These are phyloP conservation scores for Camptophora hylomeconis DNA, from an alignment of 2,329 filamentous ascomycete species.

Conservation along the genomic window DNA sequence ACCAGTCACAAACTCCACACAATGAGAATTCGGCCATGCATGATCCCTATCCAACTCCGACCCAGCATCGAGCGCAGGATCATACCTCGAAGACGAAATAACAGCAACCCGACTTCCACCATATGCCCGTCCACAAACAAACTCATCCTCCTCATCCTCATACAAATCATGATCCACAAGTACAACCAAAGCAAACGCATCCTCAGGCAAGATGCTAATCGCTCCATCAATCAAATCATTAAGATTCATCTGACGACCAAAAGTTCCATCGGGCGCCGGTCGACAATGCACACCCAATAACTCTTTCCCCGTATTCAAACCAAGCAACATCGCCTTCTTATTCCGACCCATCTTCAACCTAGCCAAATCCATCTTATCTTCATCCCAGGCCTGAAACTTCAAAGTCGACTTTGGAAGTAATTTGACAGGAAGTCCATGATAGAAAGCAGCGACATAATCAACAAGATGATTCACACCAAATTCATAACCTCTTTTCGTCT, in stretches of 20 bases:
- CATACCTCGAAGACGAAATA: conserved; percentile 49
- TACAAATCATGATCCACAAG: conserved; percentile 51
- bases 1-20: conserved; percentile 37
- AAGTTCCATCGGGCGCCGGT: conserved; percentile 28
- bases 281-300: conserved; percentile 36
- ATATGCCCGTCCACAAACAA: conserved; percentile 54
- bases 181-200: conserved; percentile 48
- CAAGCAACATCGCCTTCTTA: no score
- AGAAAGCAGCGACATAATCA: conserved; percentile 37
- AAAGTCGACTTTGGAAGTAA: conserved; percentile 27
- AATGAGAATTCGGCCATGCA: conserved; percentile 54
- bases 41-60: conserved; percentile 31
- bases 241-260: conserved; percentile 38
- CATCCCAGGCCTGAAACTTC: conserved; percentile 38
- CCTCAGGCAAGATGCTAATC: conserved; percentile 38
- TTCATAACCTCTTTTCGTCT: not conserved
- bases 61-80: conserved; percentile 36
- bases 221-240: conserved; percentile 48
- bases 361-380: no score
- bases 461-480: conserved; percentile 22
- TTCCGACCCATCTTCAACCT: no score
- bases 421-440: conserved; percentile 41
- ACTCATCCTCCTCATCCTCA: conserved; percentile 52
- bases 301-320: no score
- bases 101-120: conserved; percentile 50